Base-by-base conservation (phyloP, 768 basidiomycete species). In the Tubosaeta sp. region DNA sequence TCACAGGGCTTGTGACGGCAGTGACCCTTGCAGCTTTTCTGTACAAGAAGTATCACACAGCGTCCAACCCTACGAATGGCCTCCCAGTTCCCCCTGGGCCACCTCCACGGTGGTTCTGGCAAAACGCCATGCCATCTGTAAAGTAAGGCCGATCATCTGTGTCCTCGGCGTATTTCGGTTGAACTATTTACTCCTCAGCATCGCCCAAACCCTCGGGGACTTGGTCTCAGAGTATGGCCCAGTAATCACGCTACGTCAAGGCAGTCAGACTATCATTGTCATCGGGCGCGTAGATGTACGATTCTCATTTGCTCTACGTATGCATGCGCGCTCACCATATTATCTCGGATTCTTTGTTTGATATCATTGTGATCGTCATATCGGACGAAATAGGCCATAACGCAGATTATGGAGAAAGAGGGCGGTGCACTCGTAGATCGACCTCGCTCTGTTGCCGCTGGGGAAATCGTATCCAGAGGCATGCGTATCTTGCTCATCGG, bases 351-450 rank as follows among this genome's bases (percentile, higher is more conserved):
- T n/a, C 45, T 31, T 12, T 6, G n/a, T 3, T 44, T 21, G 30
- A 13, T 30, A 5, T 1, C 12, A 24, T 35, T 21, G 40, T 24
- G 32, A 2, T 25, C 10, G 21, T 50, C 12, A 7, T 13, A 51
- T 14, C 14, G 43, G 27, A 22, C n/a, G 14, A 27, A 72, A 41
- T 68, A 82, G 62, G 80, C 78, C 6, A 77, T 79, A 0, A 69
- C 75, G 1, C 79, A 83, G 10, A 76, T 83, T 39, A 78, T 83
- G 80, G 81, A 83, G 61, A 78, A 78, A 48, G 76, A 79, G 51
- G 81, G 81, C 0, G 73, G 72, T 0, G 59, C 68, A 0, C 66
- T 78, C 12, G 75, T 68, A 0, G 81, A 83, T 56, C 66, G 82
- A 42, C 82, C 82, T 8, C 59, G 59, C 2, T 73, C 66, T 34